Percentiles rank a stretch among this genome's conserved stretches.
Conservation (phyloP, 225 moss, liverwort and hornwort species). For the Sphagnum tenellum region DNA sequence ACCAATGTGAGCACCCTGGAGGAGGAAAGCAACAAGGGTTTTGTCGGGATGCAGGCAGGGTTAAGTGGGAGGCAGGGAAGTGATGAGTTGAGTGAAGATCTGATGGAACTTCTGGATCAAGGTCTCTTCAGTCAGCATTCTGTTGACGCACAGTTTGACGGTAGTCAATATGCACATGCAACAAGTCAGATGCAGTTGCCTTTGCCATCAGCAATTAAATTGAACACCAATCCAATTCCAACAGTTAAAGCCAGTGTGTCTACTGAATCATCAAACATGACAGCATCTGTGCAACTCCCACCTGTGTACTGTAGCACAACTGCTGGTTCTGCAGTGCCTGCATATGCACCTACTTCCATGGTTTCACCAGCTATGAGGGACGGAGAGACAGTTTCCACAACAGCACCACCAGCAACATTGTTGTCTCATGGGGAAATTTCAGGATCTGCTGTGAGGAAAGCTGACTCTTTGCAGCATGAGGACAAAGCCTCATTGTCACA, state of each 20-base stretch:
- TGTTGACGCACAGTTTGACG: too few species aligned
- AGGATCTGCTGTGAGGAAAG: conserved; percentile 12
- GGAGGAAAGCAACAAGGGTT: too few species aligned
- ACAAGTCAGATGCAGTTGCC: conserved; percentile 18
- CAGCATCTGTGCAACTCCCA: conserved; percentile 1
- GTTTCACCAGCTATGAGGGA: conserved; percentile 18
- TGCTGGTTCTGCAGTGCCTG: conserved; percentile 19
- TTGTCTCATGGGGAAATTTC: conserved; percentile 4
- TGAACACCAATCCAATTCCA: conserved; percentile 24
- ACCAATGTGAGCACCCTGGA: too few species aligned
- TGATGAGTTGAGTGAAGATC: too few species aligned
- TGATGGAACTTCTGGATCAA: too few species aligned
- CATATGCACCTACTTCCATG: conserved; percentile 22
- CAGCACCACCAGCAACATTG: conserved; percentile 4
- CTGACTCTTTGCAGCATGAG: conserved; percentile 14
- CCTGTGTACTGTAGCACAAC: conserved; percentile 14
- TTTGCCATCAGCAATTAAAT: conserved; percentile 16
- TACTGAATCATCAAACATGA: conserved; percentile 12
- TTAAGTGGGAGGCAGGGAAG: too few species aligned
- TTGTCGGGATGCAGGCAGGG: too few species aligned
- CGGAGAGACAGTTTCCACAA: conserved; percentile 3
- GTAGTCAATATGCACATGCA: conserved; percentile 6
- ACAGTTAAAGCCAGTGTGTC: conserved; percentile 17
- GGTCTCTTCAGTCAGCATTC: too few species aligned
- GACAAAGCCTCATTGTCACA: conserved; percentile 27